These are phyloP conservation scores for Chlorella sorokiniana DNA, from an alignment of 139 green algal genomes.

Conservation along the genomic window DNA sequence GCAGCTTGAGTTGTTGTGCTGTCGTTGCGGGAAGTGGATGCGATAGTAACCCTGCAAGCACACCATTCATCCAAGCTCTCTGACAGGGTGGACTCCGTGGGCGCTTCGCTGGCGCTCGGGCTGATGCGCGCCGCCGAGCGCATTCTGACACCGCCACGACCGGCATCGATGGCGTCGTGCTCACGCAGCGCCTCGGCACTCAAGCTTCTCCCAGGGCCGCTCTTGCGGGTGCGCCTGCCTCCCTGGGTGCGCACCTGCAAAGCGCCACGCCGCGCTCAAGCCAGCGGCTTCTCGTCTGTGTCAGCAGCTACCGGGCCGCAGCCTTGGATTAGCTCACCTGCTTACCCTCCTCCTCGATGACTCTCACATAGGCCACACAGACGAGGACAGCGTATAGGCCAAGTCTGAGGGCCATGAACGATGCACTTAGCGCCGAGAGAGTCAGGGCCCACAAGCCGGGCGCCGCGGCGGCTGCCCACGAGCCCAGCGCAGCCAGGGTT, in stretches of 20 bases:
- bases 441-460: neutral
- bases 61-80: too few species aligned
- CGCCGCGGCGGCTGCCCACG: too few species aligned
- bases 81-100: too few species aligned
- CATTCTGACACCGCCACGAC: neutral
- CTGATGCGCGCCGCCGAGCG: neutral
- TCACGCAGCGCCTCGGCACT: neutral
- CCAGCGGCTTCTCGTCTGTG: too few species aligned
- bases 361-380: neutral
- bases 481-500: too few species aligned
- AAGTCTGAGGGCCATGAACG: conserved; percentile 1
- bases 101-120: neutral
- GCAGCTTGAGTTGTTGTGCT: neutral
- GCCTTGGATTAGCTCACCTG: too few species aligned
- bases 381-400: conserved; percentile 2
- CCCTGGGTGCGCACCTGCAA: too few species aligned
- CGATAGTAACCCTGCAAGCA: too few species aligned
- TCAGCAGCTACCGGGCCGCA: too few species aligned
- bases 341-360: conserved; percentile 22
- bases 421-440: neutral
- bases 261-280: too few species aligned
- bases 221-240: too few species aligned
- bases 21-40: neutral
- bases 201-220: too few species aligned
- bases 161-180: neutral